Evolutionary conservation across 177 flowering plant species (phyloP), one percentile per base, ranked within the genome.

Genomic region (Telopea speciosissima): DNA sequence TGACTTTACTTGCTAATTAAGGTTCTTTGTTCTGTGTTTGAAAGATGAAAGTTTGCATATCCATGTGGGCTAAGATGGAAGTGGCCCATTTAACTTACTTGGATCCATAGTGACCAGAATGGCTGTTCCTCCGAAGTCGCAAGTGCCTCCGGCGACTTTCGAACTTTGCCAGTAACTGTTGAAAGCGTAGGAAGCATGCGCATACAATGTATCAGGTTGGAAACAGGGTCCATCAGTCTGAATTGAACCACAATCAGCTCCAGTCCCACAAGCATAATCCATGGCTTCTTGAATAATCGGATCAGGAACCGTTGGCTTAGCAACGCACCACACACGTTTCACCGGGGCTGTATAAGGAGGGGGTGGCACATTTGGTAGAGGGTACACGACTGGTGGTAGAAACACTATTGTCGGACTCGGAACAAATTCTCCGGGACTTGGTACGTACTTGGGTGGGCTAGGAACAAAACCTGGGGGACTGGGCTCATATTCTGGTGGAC

Each of bases 221-320:
- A 73, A 94, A 72, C 98, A 94, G 0, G 88, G 22, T 66, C 97
- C 97, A 60, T 62, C 66, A 14, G 94, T 85, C 77, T 79, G 88
- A 56, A 94, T 90, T 1, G 93, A 79, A 16, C 56, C 71, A 59
- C 98, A 94, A 56, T 94, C 95, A 0, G 97, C 97, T n/a, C 97
- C 98, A 0, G 95, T 87, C 40, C 85, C 93, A 72, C 98, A 94
- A 8, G 97, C 98, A 71, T 90, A 94, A 81, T 92, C 83, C 97
- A 94, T 90, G 0, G 98, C 97, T 70, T 90, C 98, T 77, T 88
- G 84, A 21, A 92, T 85, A 67, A 94, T 92, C 3, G 97, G 97
- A 44, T 90, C 97, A 0, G 98, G 98, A 72, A 94, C 98, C 1
- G 98, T 26, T 2, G 97, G 92, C 79, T 94, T 94, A 0, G 95